These are phyloP conservation scores for Alternaria viburni DNA, from an alignment of 2,329 filamentous ascomycete genomes.

Conservation along the genomic window DNA sequence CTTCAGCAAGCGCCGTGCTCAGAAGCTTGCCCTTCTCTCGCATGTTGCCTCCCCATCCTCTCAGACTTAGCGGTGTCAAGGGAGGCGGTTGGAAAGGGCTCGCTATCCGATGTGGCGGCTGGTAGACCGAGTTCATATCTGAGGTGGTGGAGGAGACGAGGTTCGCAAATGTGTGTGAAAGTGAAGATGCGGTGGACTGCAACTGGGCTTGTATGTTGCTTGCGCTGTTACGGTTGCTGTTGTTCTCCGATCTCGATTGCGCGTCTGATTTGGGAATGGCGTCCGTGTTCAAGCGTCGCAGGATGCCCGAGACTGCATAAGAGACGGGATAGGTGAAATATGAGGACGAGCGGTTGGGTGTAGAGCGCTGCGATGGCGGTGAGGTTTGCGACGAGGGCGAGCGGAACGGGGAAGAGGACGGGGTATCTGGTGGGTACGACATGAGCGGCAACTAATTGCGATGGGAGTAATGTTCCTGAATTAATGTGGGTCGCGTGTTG, in stretches of 20 bases:
- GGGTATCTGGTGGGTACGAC: slow-evolving; percentile 32
- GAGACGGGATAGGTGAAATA: slow-evolving; percentile 59
- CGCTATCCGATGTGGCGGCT: slow-evolving; percentile 65
- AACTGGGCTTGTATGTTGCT: slow-evolving; percentile 27
- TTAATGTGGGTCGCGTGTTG: slow-evolving; percentile 35
- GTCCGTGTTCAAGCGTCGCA: slow-evolving; percentile 56
- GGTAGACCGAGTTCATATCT: slow-evolving; percentile 66
- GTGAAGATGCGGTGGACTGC: slow-evolving; percentile 27
- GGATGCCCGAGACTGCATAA: slow-evolving; percentile 56
- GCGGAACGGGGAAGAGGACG: slow-evolving; percentile 21
- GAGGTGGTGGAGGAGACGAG: slow-evolving; percentile 39
- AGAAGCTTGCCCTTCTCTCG: slow-evolving; percentile 69
- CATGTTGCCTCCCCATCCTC: slow-evolving; percentile 69
- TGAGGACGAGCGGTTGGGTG: slow-evolving; percentile 41
- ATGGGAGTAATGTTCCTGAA: slow-evolving; percentile 13
- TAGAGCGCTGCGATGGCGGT: slow-evolving; percentile 10
- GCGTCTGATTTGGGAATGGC: slow-evolving; percentile 25
- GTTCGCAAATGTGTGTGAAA: slow-evolving; percentile 44
- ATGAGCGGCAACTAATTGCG: slow-evolving; percentile 26
- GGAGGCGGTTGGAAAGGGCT: slow-evolving; percentile 89
- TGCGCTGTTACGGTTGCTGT: slow-evolving; percentile 11
- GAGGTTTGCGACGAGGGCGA: slow-evolving; percentile 11
- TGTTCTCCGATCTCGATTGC: slow-evolving; percentile 15
- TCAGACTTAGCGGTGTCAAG: slow-evolving; percentile 77
- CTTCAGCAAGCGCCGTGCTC: slow-evolving; percentile 78